Evolutionary conservation across 352 stramenopile species (phyloP).

Genomic region (Phytophthora litchii): DNA sequence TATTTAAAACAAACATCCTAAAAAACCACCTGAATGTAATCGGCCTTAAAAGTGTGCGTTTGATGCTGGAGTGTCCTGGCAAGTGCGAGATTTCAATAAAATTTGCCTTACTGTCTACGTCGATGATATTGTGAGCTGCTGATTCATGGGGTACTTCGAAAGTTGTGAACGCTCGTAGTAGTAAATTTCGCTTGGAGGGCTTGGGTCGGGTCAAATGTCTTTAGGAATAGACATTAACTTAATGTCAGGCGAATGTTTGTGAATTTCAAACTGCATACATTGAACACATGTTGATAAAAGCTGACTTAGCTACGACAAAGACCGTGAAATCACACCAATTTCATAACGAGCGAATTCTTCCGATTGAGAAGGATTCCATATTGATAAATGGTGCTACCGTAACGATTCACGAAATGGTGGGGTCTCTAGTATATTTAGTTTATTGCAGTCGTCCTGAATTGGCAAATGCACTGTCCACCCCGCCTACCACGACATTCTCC

Average conservation of each 20-base stretch:
- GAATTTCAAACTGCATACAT: constrained; percentile 8
- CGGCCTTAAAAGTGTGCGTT: neutral
- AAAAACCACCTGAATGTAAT: neutral
- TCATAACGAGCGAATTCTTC: constrained; percentile 6
- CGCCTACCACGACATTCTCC: no score
- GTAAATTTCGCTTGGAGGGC: constrained; percentile 15
- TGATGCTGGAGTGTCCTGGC: neutral
- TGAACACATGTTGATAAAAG: neutral
- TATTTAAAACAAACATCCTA: neutral
- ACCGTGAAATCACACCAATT: constrained; percentile 2
- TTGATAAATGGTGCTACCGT: constrained; percentile 5
- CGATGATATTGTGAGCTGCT: constrained; percentile 4
- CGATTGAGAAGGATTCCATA: neutral
- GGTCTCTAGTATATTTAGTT: constrained; percentile 1
- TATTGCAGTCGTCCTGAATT: constrained; percentile 10
- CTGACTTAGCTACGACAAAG: constrained; percentile 1
- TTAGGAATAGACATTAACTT: no score
- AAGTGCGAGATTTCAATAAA: neutral
- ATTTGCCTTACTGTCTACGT: constrained; percentile 2
- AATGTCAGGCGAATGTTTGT: neutral
- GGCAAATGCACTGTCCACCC: constrained; percentile 8
- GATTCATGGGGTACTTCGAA: neutral
- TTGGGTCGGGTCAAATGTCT: neutral
- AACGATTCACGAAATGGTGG: constrained; percentile 7
- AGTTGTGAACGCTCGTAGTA: neutral